phyloP scores from a whole-genome alignment of 1,284 basidiomycete species.

The Stereum hirsutum region DNA sequence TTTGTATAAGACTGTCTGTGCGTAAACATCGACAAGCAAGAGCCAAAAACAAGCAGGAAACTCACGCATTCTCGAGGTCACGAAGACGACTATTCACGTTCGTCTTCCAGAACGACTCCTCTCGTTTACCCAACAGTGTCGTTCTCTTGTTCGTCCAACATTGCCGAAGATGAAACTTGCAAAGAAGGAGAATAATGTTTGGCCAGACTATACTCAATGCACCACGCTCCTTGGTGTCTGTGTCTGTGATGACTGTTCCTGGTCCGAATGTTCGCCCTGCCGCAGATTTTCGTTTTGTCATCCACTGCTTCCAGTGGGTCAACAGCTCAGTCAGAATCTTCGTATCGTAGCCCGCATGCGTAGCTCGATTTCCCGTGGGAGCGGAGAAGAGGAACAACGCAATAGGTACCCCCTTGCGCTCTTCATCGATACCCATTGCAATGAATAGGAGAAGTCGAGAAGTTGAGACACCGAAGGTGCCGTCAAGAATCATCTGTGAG shows the following conservation, averaged over 20 bases:
- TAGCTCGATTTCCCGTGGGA: slow-evolving; percentile 19
- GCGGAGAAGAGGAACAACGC: slow-evolving; percentile 29
- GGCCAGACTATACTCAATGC: slow-evolving; percentile 22
- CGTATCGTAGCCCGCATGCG: slow-evolving; percentile 25
- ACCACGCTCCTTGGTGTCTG: slow-evolving; percentile 24
- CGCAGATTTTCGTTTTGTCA: too few species aligned
- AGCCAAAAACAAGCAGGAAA: too few species aligned
- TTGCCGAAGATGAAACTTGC: slow-evolving; percentile 30
- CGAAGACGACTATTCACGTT: background rate
- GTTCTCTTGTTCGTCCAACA: slow-evolving; percentile 24
- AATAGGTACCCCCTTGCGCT: slow-evolving; percentile 20
- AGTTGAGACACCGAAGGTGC: slow-evolving; percentile 28
- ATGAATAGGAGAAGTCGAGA: slow-evolving; percentile 25
- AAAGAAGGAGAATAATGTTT: slow-evolving; percentile 23
- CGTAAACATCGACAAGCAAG: too few species aligned
- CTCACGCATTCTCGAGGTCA: background rate
- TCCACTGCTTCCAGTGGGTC: slow-evolving; percentile 13
- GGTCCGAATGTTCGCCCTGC: too few species aligned
- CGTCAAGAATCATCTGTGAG: slow-evolving; percentile 25
- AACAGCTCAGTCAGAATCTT: slow-evolving; percentile 21
- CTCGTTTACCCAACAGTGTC: background rate
- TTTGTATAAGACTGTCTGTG: too few species aligned
- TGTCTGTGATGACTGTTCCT: slow-evolving; percentile 31
- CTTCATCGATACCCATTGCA: slow-evolving; percentile 22
- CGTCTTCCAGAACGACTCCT: background rate